Evolutionary conservation across 768 basidiomycete species (phyloP).

Genomic region (Suillus sp.): DNA sequence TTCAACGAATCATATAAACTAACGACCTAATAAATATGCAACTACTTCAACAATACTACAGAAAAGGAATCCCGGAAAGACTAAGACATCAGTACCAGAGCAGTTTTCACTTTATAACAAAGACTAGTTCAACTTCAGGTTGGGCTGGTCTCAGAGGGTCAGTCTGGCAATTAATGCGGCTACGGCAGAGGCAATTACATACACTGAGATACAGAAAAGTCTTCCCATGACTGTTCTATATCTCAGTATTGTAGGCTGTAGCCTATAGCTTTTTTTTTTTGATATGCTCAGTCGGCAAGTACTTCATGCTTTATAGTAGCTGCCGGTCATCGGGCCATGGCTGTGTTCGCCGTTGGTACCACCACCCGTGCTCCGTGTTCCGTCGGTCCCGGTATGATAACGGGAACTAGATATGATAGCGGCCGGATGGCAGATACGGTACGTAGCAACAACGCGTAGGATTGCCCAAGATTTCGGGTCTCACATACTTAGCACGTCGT

Average conservation of each 20-base stretch:
- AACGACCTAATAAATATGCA: neutral
- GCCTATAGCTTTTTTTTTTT: neutral
- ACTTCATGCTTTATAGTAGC: neutral
- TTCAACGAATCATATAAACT: neutral
- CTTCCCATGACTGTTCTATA: conserved; percentile 3
- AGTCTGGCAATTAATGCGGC: neutral
- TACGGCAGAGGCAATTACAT: neutral
- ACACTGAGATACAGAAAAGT: neutral
- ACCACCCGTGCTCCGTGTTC: neutral
- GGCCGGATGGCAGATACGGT: neutral
- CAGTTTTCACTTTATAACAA: neutral
- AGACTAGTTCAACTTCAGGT: neutral
- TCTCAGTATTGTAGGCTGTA: neutral
- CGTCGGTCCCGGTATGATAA: neutral
- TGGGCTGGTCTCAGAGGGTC: neutral
- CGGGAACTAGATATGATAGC: neutral
- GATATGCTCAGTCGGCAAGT: neutral
- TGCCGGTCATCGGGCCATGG: neutral
- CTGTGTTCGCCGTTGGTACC: neutral
- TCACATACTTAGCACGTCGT: neutral
- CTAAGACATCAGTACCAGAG: neutral
- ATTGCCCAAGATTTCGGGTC: neutral
- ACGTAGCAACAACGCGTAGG: neutral
- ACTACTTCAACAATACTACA: neutral
- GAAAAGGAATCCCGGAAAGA: neutral